Evolutionary conservation across 2,329 filamentous ascomycete species (phyloP), one percentile per base, ranked within the genome.

Genomic region (Trichoderma sp.): DNA sequence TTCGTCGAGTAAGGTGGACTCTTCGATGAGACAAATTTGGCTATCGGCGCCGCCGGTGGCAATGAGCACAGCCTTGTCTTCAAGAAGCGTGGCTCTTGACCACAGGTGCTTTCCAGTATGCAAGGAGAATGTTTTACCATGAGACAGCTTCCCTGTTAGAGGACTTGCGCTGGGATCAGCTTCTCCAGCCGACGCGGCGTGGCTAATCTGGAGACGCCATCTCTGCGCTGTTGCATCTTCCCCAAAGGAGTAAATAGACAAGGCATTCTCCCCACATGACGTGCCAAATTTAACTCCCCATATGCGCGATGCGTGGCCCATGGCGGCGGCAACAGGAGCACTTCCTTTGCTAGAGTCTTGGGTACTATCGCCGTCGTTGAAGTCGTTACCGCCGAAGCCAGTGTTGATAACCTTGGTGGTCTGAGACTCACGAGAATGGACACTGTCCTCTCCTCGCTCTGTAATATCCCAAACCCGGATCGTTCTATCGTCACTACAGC

Each of bases 401-500:
- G 71, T 73, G 62, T 73, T 53, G 61, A 73, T 66, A 3, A 59
- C 57, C 20, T 64, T 43, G 74, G 75, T 57, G 75, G 73, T 12
- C 87, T 88, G 76, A 93, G 93, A 0, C 91, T 91, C 3, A 90
- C 93, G 77, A 89, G 88, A 11, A 26, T 6, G 17, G 20, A 12
- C 12, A 7, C 17, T 13, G 3, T 57, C 12, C 6, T 34, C 20
- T 4, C 20, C 62, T 13, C 84, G 83, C 70, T 89, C 85, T 0
- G 91, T 90, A 8, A 98, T 88, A 77, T 97, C 90, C 95, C 96
- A 98, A 1, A 98, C 82, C 15, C 93, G 87, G 26, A 99, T 89
- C 0, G 94, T 97, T 65, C 96, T 88, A 81, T 99, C 96, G 78
- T 99, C 96, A 77, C 95, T 98, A 79, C 96, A 99, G 76, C 93